A percentile compares a stretch with the other conserved stretches of the same genome.
phyloP scores from a whole-genome alignment of 1,139 yeast species.

The Yamadazyma songkhlaensis region DNA sequence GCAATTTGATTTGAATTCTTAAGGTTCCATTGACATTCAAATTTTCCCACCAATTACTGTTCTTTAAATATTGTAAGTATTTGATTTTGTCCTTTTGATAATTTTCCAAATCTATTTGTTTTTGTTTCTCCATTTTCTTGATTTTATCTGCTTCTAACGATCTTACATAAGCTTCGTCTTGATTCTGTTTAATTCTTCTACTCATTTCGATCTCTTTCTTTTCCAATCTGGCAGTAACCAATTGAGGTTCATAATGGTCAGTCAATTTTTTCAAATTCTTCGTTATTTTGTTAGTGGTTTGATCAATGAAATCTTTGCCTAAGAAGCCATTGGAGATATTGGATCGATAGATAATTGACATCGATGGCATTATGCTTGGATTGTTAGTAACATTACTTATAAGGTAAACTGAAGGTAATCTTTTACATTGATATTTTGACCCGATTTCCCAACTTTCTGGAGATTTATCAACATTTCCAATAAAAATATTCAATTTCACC shows the following conservation, averaged over 20 bases:
- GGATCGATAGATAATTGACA: conserved; percentile 49
- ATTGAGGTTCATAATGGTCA: conserved; percentile 49
- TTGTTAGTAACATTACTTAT: conserved; percentile 50
- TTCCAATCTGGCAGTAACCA: conserved; percentile 49
- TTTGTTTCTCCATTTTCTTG: conserved; percentile 32
- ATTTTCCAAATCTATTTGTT: conserved; percentile 14
- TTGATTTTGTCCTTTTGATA: conserved; percentile 10
- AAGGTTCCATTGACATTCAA: conserved; percentile 13
- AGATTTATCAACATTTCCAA: conserved; percentile 32
- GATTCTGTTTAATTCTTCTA: conserved; percentile 50
- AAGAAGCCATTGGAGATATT: conserved; percentile 27
- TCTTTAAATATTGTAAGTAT: conserved; percentile 14
- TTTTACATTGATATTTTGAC: conserved; percentile 33
- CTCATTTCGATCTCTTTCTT: conserved; percentile 52
- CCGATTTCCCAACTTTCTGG: conserved; percentile 57
- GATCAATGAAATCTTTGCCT: conserved; percentile 14
- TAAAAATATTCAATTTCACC: conserved; percentile 41
- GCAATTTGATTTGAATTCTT: conserved; percentile 39
- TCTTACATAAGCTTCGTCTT: conserved; percentile 54
- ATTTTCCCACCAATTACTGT: conserved; percentile 15
- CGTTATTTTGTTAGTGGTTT: conserved; percentile 26
- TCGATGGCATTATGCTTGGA: conserved; percentile 48
- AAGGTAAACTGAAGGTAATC: conserved; percentile 45
- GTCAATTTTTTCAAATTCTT: conserved; percentile 34
- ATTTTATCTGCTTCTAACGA: conserved; percentile 46